Percentiles rank a stretch among this genome's conserved stretches.
Evolutionary conservation across 2,329 filamentous ascomycete species (phyloP).

Genomic region (Aureobasidium pullulans): DNA sequence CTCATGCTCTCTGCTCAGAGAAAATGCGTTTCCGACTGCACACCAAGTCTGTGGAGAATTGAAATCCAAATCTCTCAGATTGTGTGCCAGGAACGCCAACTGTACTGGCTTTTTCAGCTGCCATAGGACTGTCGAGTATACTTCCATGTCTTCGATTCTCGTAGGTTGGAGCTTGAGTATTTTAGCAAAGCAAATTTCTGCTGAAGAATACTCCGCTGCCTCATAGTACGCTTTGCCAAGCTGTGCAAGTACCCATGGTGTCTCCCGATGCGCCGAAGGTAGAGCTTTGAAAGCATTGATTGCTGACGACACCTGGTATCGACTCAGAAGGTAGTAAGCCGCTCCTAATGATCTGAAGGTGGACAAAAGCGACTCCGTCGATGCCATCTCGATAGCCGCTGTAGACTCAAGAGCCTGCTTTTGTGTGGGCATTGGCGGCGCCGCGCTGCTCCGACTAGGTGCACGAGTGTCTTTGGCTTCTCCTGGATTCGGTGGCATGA

Average conservation of each 20-base stretch:
- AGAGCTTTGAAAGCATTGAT: conserved; percentile 66
- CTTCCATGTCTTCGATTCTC: conserved; percentile 88
- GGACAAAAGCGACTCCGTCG: conserved; percentile 68
- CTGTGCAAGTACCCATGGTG: conserved; percentile 86
- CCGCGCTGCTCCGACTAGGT: conserved; percentile 43
- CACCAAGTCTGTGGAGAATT: conserved; percentile 94
- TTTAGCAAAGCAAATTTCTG: conserved; percentile 76
- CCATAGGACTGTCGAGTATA: conserved; percentile 99
- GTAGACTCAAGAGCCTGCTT: conserved; percentile 18
- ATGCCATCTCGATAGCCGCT: conserved; percentile 52
- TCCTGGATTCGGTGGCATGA: conserved; percentile 43
- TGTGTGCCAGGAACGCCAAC: conserved; percentile 84
- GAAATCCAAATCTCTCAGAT: conserved; percentile 78
- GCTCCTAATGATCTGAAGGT: conserved; percentile 73
- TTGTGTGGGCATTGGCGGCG: conserved; percentile 24
- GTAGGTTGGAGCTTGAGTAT: conserved; percentile 75
- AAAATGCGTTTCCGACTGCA: conserved; percentile 89
- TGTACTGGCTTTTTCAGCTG: conserved; percentile 89
- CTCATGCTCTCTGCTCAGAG: conserved; percentile 84
- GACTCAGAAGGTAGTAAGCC: conserved; percentile 70
- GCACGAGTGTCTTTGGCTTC: conserved; percentile 60
- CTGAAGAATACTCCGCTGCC: conserved; percentile 75
- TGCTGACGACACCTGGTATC: conserved; percentile 72
- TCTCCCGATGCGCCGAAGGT: conserved; percentile 70
- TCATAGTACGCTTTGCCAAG: conserved; percentile 90